Conservation (phyloP, 1,284 basidiomycete genomes). For the Pyrrhoderma noxium region DNA sequence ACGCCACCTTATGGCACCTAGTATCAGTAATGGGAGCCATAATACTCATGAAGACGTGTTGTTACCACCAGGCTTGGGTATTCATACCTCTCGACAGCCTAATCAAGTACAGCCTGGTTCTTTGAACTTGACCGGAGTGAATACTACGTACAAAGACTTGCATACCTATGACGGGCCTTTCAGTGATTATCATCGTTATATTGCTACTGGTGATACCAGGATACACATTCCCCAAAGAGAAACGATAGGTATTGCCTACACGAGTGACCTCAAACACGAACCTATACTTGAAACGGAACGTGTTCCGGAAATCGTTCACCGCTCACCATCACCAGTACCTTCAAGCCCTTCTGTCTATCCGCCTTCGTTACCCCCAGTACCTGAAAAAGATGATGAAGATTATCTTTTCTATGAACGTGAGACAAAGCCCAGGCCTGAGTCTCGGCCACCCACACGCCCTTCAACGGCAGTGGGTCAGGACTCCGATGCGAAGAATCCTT, state of each 20-base stretch:
- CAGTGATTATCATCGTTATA: constrained; percentile 21
- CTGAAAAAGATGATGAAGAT: constrained; percentile 25
- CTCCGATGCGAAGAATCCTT: constrained; percentile 11
- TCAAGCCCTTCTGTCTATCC: constrained; percentile 58
- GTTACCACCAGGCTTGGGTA: too few species aligned
- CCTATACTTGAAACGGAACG: constrained; percentile 15
- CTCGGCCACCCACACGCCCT: background rate
- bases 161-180: constrained; percentile 22
- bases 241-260: constrained; percentile 12
- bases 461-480: constrained; percentile 10
- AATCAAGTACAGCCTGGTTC: background rate
- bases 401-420: constrained; percentile 25
- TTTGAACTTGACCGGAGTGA: constrained; percentile 24
- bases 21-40: constrained; percentile 15
- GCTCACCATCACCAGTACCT: constrained; percentile 27
- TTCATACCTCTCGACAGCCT: too few species aligned
- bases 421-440: constrained; percentile 18
- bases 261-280: constrained; percentile 19
- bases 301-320: background rate
- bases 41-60: constrained; percentile 1
- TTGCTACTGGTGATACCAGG: constrained; percentile 15
- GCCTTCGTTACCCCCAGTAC: constrained; percentile 35
- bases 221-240: constrained; percentile 7
- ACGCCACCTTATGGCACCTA: constrained; percentile 15
- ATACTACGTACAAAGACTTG: background rate